Evolutionary conservation across 2,329 filamentous ascomycete genomes (phyloP), one percentile per base, ranked within the genome.

Genomic region (Nothopassalora personata): DNA sequence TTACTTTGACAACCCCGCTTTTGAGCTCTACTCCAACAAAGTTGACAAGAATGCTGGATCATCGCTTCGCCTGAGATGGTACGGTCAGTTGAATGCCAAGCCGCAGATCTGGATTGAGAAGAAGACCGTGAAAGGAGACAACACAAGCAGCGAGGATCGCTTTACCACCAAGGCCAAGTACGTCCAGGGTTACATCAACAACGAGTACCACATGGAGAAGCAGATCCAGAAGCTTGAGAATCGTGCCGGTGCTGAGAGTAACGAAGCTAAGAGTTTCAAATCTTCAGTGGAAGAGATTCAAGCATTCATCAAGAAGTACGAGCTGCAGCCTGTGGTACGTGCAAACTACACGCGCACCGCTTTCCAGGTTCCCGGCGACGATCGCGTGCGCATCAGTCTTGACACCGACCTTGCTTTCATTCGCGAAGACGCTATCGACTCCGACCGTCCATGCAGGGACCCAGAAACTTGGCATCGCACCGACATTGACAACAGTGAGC

Each of bases 121-220:
- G 75, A 99, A 97, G 80, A 87, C 85, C 10, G 85, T 95, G 57
- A 84, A 87, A 58, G 85, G 88, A 53, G 87, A 88, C 66, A 87
- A 91, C 63, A 83, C 81, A 56, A 94, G 89, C 73, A 85, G 88
- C 65, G 91, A 96, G 73, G 83, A 86, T 67, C 86, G 86, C 66
- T 89, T 97, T 68, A 80, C 84, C 23, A 89, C 97, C 76, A 99
- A 99, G 78, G 89, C 92, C 70, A 97, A 97, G 74, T 96, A 97
- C 72, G 82, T 97, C 62, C 87, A 92, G 73, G 81, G 86, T 1
- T 97, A 96, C 76, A 83, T 99, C 55, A 85, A 89, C 54, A 91
- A 89, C 52, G 84, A 94, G 64, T 96, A 97, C 75, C 86, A 89
- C 68, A 89, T 96, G 85, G 93, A 97, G 73, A 97, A 96, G 81